Conservation (phyloP, 2,329 filamentous ascomycete species). For the Colletotrichum euphorbiae region DNA sequence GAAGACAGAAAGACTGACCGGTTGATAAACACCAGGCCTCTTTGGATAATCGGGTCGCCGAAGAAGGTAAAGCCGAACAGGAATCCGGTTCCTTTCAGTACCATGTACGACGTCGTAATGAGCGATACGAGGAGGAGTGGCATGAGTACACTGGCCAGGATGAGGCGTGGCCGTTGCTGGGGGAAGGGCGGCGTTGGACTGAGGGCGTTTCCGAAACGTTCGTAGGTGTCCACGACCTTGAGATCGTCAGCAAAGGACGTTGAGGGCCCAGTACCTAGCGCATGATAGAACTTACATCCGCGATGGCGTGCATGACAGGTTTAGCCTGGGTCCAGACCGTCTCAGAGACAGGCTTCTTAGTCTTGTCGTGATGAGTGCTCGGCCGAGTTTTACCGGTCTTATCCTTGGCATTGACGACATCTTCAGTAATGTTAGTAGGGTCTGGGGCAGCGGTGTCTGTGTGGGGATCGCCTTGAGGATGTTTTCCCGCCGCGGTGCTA, state of each 20-base stretch:
- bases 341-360: conserved; percentile 80
- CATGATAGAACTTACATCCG: conserved; percentile 50
- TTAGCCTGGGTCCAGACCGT: conserved; percentile 82
- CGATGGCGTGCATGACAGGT: conserved; percentile 72
- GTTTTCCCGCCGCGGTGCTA: conserved; percentile 80
- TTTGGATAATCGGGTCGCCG: conserved; percentile 77
- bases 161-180: conserved; percentile 61
- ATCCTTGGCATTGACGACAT: conserved; percentile 55
- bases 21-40: conserved; percentile 70
- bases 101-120: conserved; percentile 67
- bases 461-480: conserved; percentile 73
- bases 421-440: conserved; percentile 51
- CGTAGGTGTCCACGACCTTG: conserved; percentile 59
- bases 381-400: conserved; percentile 61
- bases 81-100: conserved; percentile 75
- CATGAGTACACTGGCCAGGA: conserved; percentile 64
- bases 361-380: conserved; percentile 73
- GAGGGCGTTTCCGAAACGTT: conserved; percentile 65
- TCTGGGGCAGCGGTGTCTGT: conserved; percentile 67
- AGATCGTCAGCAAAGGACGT: no score
- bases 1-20: conserved; percentile 49
- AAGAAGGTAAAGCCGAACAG: conserved; percentile 82
- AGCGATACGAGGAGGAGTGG: conserved; percentile 65
- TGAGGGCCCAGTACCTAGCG: accelerated
- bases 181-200: conserved; percentile 75